Evolutionary conservation across 1,139 yeast genomes (phyloP).

Genomic region (Saccharomyces hybrid): DNA sequence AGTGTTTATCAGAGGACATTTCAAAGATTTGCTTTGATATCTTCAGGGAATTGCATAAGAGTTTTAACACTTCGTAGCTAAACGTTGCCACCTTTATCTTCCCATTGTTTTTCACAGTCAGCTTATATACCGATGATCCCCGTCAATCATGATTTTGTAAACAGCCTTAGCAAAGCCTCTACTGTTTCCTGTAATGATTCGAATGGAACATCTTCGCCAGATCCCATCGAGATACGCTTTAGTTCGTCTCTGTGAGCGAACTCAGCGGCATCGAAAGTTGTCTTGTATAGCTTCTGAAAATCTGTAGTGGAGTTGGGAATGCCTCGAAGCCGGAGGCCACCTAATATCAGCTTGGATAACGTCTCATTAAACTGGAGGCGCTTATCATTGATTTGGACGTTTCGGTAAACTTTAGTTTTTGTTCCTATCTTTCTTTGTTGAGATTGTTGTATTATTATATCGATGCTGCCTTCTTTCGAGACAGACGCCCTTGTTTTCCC

Average conservation of each 20-base stretch:
- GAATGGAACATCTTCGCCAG: slow-evolving; percentile 16
- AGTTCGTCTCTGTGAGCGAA: slow-evolving; percentile 27
- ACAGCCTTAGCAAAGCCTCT: slow-evolving; percentile 21
- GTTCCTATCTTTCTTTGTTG: slow-evolving; percentile 11
- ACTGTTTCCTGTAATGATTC: slow-evolving; percentile 26
- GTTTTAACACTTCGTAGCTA: not conserved
- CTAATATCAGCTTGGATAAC: slow-evolving; percentile 25
- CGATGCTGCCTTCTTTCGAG: slow-evolving; percentile 13
- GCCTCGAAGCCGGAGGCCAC: slow-evolving; percentile 29
- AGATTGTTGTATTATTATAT: slow-evolving; percentile 16
- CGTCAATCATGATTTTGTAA: slow-evolving; percentile 17
- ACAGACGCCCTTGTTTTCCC: not conserved
- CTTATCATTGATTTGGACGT: slow-evolving; percentile 17
- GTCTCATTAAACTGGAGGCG: slow-evolving; percentile 24
- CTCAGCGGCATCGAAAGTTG: slow-evolving; percentile 29
- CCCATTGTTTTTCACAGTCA: not conserved
- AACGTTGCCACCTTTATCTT: not conserved
- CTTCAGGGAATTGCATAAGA: not conserved
- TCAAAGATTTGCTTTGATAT: not conserved
- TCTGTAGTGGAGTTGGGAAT: slow-evolving; percentile 24
- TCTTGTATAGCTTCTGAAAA: slow-evolving; percentile 26
- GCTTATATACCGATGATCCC: not conserved
- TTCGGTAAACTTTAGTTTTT: slow-evolving; percentile 12
- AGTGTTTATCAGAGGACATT: slow-evolving; percentile 40
- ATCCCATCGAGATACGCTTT: slow-evolving; percentile 6